Evolutionary conservation across 345 rosid species (phyloP).

Genomic region (Theobroma cacao): DNA sequence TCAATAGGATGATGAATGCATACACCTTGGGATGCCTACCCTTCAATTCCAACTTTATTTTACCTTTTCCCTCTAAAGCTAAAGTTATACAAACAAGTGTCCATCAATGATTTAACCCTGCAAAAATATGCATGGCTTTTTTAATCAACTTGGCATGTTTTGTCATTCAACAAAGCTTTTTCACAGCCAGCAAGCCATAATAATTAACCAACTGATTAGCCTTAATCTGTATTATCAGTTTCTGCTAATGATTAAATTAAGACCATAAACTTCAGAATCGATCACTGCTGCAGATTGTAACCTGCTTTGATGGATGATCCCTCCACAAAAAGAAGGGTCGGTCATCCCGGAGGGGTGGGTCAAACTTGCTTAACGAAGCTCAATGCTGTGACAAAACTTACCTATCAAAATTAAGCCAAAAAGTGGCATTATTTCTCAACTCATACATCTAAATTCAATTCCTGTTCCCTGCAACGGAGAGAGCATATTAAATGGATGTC

Average conservation of each 20-base stretch:
- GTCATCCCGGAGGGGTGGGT: constrained; percentile 4
- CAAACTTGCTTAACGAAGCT: constrained; percentile 13
- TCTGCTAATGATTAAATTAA: neutral
- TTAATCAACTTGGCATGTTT: neutral
- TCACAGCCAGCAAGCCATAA: neutral
- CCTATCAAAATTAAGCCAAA: constrained; percentile 8
- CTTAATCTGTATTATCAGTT: neutral
- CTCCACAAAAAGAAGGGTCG: neutral
- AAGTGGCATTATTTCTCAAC: constrained; percentile 12
- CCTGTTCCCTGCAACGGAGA: constrained; percentile 2
- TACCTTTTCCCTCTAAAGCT: neutral
- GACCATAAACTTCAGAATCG: neutral
- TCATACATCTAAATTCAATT: neutral
- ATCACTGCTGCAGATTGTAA: neutral
- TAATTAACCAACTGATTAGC: neutral
- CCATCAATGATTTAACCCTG: constrained; percentile 17
- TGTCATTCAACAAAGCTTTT: neutral
- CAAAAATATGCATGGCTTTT: neutral
- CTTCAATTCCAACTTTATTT: neutral
- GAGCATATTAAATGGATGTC: constrained; percentile 1
- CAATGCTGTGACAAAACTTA: constrained; percentile 2
- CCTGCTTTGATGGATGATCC: neutral
- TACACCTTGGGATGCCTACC: neutral
- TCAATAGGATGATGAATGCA: neutral
- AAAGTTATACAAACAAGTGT: too few relatives aligned